Conservation (phyloP, 2,329 filamentous ascomycete species). For the Clarireedia sp. region DNA sequence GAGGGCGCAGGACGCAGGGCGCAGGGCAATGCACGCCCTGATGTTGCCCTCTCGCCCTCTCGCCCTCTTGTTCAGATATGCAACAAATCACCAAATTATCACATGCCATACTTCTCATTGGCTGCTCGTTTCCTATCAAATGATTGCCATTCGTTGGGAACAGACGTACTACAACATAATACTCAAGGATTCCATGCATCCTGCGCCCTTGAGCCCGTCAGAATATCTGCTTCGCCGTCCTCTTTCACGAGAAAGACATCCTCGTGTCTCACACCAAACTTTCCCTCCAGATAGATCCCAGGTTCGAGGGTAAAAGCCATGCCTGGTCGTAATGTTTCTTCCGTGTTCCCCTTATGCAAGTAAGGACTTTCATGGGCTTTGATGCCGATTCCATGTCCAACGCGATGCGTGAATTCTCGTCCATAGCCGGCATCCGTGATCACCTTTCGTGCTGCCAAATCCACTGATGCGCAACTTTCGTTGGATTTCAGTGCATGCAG, state of each 20-base stretch:
- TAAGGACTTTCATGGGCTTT: constrained; percentile 60
- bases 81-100: constrained; percentile 1
- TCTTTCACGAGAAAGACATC: constrained; percentile 51
- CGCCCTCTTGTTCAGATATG: not conserved
- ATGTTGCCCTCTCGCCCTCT: constrained; percentile 1
- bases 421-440: constrained; percentile 53
- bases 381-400: constrained; percentile 59
- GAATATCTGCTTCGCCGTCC: constrained; percentile 43
- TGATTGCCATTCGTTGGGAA: not conserved
- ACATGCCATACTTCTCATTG: not conserved
- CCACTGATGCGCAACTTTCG: constrained; percentile 49
- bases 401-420: constrained; percentile 50
- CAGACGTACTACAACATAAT: constrained; percentile 14
- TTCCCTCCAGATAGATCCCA: constrained; percentile 51
- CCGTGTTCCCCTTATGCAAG: constrained; percentile 52
- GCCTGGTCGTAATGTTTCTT: constrained; percentile 39
- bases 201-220: constrained; percentile 44
- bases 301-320: constrained; percentile 60
- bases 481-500: constrained; percentile 42
- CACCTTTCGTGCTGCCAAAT: constrained; percentile 50
- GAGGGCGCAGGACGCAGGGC: too few relatives aligned
- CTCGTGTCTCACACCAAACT: constrained; percentile 56
- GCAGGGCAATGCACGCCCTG: not conserved
- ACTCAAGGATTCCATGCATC: constrained; percentile 43
- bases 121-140: not conserved